A percentile compares a stretch with the other conserved stretches of the same genome.
Conservation (phyloP, 2,329 filamentous ascomycete genomes). For the Epichloe glyceriae region DNA sequence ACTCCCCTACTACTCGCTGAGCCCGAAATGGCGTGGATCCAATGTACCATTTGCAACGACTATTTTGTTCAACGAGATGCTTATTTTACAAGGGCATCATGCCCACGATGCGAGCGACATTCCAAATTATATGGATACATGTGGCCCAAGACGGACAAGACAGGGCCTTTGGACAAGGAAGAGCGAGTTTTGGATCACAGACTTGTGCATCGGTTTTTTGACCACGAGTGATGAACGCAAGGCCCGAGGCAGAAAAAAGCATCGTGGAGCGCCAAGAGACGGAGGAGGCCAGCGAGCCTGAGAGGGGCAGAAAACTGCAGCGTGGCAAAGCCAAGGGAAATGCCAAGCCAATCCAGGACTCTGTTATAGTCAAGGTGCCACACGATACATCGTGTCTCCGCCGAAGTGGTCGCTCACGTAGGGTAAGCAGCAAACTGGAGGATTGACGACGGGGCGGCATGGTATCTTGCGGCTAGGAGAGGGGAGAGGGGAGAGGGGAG, state of each 20-base stretch:
- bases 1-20: slow-evolving; percentile 65
- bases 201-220: slow-evolving; percentile 78
- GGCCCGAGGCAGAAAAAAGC: slow-evolving; percentile 31
- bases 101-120: slow-evolving; percentile 86
- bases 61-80: slow-evolving; percentile 83
- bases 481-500: no score
- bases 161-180: slow-evolving; percentile 60
- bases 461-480: no score
- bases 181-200: slow-evolving; percentile 70
- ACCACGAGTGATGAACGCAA: slow-evolving; percentile 53
- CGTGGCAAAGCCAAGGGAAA: slow-evolving; percentile 7
- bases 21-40: slow-evolving; percentile 69
- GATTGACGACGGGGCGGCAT: not conserved
- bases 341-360: not conserved
- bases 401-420: slow-evolving; percentile 23
- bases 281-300: slow-evolving; percentile 16
- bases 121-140: slow-evolving; percentile 89
- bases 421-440: slow-evolving; percentile 20
- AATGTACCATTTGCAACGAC: slow-evolving; percentile 70
- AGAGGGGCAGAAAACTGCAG: slow-evolving; percentile 1
- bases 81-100: slow-evolving; percentile 74
- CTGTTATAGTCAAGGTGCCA: not conserved
- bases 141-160: slow-evolving; percentile 89
- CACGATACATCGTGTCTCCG: slow-evolving; percentile 10
- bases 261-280: slow-evolving; percentile 13